Base-by-base conservation (phyloP, 2,329 filamentous ascomycete species). In the Colletotrichum shisoi region DNA sequence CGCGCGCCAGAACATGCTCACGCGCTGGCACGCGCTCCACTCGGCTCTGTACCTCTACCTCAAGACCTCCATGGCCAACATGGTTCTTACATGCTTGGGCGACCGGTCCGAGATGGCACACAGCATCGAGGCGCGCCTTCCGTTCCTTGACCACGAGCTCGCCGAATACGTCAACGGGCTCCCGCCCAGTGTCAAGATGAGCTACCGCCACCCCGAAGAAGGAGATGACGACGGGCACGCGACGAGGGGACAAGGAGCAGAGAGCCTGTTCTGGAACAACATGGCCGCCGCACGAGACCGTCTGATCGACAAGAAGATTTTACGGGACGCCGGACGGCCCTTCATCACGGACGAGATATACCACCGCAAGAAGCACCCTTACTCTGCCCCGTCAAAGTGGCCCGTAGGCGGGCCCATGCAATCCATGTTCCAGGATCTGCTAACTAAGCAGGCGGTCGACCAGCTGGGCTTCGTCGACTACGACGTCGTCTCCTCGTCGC, bases 251-350 rank as follows among this genome's bases (percentile, higher is more conserved):
- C 17, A 56, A 13, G 37, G 17, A 31, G 27, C 6, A 31, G 27
- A 31, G 17, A 34, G 39, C 39, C 37, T 57, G 4, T 56, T 27
- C 48, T 66, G 31, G 61, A 63, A 53, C 53, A 67, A 44, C 31
- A 44, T 21, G 31, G 24, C n/a, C 9, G 45, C 57, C 3, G 56
- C 19, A 2, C 42, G 69, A 17, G 68, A 70, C 4, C 59, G 67
- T 0, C 75, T 81, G 42, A 71, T 71, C 1, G 82, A 85, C 72
- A 84, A 85, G n/a, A n/a, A n/a, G 76, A 79, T 85, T 46, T 76
- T 85, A 1, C 79, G 81, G 2, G 80, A 85, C 69, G 83, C 42
- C 3, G 42, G 24, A 6, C 24, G 15, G 17, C 42, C 42, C n/a
- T 34, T 37, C 27, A 56, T 44, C 21, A 56, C 53, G 19, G 53